Percentiles rank a stretch among this genome's conserved stretches.
Conservation (phyloP, 768 basidiomycete species). For the Leccinum longicurvipes region DNA sequence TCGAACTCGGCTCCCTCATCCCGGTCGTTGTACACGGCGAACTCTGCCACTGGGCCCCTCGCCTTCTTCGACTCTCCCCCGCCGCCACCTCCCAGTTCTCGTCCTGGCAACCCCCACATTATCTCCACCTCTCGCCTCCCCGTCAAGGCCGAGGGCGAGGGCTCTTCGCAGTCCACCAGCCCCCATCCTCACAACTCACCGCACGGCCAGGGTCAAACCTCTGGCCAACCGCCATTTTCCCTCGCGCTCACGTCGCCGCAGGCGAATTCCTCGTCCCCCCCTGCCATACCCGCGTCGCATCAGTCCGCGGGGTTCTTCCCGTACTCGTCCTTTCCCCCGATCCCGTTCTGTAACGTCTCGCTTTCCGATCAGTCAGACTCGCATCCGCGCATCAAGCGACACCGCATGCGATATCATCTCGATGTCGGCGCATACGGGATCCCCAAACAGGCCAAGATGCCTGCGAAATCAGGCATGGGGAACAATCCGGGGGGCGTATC, state of each 20-base stretch:
- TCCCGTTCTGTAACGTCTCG: conserved; percentile 27
- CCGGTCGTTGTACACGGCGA: conserved; percentile 42
- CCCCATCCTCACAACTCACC: conserved; percentile 33
- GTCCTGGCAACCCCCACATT: conserved; percentile 38
- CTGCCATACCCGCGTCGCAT: conserved; percentile 28
- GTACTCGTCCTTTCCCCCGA: conserved; percentile 32
- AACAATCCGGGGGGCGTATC: conserved; percentile 6
- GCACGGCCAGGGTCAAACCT: conserved; percentile 34
- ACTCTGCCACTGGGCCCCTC: conserved; percentile 28
- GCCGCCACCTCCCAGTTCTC: conserved; percentile 38
- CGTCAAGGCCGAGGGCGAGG: conserved; percentile 45
- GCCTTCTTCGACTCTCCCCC: conserved; percentile 41
- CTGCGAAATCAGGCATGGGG: conserved; percentile 30
- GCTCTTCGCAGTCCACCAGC: conserved; percentile 33
- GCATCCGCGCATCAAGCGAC: conserved; percentile 31
- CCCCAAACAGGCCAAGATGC: conserved; percentile 49
- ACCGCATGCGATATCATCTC: conserved; percentile 45
- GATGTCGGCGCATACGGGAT: conserved; percentile 85
- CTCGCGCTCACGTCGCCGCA: conserved; percentile 46
- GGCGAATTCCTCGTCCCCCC: conserved; percentile 31
- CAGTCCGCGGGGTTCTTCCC: conserved; percentile 36
- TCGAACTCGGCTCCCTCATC: conserved; percentile 41
- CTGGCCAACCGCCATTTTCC: conserved; percentile 35
- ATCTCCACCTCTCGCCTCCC: conserved; percentile 43
- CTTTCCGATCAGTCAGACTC: conserved; percentile 26